phyloP scores from a whole-genome alignment of 352 stramenopile species.

The Pythium coloratum region DNA sequence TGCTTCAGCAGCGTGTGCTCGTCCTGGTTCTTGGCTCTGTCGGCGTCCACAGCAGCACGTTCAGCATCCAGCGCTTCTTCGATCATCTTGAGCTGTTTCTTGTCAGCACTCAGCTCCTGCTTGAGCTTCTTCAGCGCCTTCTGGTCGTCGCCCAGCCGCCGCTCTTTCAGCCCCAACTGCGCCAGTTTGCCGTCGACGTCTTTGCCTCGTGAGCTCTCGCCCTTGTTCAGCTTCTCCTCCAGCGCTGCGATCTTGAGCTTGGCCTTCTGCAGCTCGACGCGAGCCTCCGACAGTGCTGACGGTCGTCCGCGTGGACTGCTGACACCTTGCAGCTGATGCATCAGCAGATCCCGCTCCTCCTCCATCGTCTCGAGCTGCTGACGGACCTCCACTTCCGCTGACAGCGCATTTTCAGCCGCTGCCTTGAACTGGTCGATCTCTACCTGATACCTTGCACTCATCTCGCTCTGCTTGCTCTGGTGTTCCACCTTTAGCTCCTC shows the following conservation, averaged over 20 bases:
- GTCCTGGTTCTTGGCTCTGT: slow-evolving; percentile 28
- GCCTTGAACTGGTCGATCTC: slow-evolving; percentile 6
- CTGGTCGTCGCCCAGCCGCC: slow-evolving; percentile 44
- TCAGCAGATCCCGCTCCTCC: slow-evolving; percentile 30
- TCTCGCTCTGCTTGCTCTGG: background rate
- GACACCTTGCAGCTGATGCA: slow-evolving; percentile 21
- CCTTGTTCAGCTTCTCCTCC: slow-evolving; percentile 42
- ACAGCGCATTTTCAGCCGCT: slow-evolving; percentile 20
- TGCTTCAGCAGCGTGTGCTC: slow-evolving; percentile 49
- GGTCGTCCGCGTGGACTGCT: slow-evolving; percentile 17
- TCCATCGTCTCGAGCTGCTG: slow-evolving; percentile 19
- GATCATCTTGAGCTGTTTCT: slow-evolving; percentile 34
- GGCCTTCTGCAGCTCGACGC: slow-evolving; percentile 56
- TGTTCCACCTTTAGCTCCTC: slow-evolving; percentile 15
- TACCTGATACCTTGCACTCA: background rate
- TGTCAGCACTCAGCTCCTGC: slow-evolving; percentile 32
- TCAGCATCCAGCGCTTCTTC: slow-evolving; percentile 11
- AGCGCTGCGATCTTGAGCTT: slow-evolving; percentile 47
- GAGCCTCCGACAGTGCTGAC: slow-evolving; percentile 31
- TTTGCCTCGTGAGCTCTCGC: slow-evolving; percentile 29
- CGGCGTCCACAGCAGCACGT: background rate
- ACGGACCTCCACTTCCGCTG: slow-evolving; percentile 10
- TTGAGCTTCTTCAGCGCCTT: slow-evolving; percentile 59
- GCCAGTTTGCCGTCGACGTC: slow-evolving; percentile 42
- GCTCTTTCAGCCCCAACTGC: slow-evolving; percentile 36